Base-by-base conservation (phyloP, 192 early-diverging fungal genomes). In the Gaertneriomyces sp. region DNA sequence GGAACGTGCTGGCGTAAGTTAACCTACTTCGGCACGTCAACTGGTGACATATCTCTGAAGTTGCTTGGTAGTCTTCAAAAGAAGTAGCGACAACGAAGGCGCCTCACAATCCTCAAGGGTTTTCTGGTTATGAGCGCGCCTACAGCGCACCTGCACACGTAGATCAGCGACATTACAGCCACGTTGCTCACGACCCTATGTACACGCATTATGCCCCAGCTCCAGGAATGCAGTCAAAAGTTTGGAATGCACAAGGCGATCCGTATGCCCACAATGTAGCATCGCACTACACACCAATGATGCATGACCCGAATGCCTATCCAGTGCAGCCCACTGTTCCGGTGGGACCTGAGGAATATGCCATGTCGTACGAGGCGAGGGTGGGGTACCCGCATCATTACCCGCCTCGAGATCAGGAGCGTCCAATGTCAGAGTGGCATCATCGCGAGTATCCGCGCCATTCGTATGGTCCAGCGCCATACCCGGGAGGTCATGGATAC, bases 81-180 rank as follows among this genome's bases (percentile, higher is more conserved):
- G 45, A 20, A 43, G 11, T 14, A 39, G 16, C 25, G 45, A 58
- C 17, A 58, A 42, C 19, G 16, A 42, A 39, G 6, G 20, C 25
- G 5, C 41, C 59, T 20, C 55, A 17, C 33, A 45, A 45, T 44
- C 59, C 40, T 14, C 59, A 57, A 38, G 14, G 14, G 41, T 60
- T 47, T 25, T 46, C 56, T 52, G 57, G 57, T 6, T 68, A 68
- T 16, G 66, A 68, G 17, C 56, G 66, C 38, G 39, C 11, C 7
- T 60, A 40, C 46, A 47, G 51, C 49, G 6, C 59, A 16, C 40
- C 45, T 33, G 59, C 14, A 45, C 66, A 58, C 42, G 57, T 45
- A 14, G 66, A 68, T 42, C 66, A 55, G 17, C 66, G 66, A 9
- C 58, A 68, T 45, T 68, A 68, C 49, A 40, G 55, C 0, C 66